Conservation (phyloP, 1,139 yeast genomes). For the Arxiozyma heterogenica region DNA sequence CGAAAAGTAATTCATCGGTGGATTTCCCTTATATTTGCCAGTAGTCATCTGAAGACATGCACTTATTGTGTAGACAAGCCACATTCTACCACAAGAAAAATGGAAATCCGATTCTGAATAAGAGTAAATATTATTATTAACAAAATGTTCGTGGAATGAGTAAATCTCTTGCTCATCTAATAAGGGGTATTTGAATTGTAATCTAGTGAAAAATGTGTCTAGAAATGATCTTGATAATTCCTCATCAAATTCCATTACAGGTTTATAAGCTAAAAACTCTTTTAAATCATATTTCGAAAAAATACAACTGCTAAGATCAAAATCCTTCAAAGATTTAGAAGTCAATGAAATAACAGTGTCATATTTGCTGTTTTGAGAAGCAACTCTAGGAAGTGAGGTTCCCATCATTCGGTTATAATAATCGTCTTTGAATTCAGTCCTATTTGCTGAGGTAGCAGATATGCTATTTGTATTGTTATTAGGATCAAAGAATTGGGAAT, state of each 20-base stretch:
- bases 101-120: conserved; percentile 35
- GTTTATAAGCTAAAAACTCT: conserved; percentile 37
- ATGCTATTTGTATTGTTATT: neutral
- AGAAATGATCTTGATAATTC: conserved; percentile 38
- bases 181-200: conserved; percentile 44
- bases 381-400: neutral
- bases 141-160: conserved; percentile 38
- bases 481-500: neutral
- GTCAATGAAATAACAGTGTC: neutral
- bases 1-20: conserved; percentile 42
- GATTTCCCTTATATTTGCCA: conserved; percentile 41
- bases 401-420: neutral
- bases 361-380: neutral
- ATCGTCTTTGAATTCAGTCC: neutral
- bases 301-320: conserved; percentile 33
- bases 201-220: conserved; percentile 41
- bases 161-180: conserved; percentile 40
- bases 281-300: conserved; percentile 37
- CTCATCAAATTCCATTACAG: conserved; percentile 40
- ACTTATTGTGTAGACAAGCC: conserved; percentile 40
- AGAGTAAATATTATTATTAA: conserved; percentile 29
- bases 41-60: conserved; percentile 43
- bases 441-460: neutral
- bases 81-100: conserved; percentile 43
- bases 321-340: conserved; percentile 28